phyloP scores from a whole-genome alignment of 192 early-diverging fungal genomes.

The Neocallimastix lanati region DNA sequence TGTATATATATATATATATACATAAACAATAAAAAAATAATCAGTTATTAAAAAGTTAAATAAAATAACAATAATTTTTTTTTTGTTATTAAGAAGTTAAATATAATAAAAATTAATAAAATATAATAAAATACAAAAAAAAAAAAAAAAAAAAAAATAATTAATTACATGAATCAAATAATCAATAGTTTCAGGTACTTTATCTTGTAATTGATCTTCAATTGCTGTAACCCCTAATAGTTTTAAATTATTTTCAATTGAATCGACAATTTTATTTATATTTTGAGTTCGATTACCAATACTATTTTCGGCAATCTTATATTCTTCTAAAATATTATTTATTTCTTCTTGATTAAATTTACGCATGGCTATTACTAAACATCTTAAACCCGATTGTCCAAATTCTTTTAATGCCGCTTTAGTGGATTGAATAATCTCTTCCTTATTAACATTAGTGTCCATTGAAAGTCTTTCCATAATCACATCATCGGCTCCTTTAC shows the following conservation, averaged over 20 bases:
- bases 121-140: no score
- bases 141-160: background rate
- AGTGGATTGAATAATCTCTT: conserved; percentile 40
- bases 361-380: background rate
- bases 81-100: no score
- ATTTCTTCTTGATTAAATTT: background rate
- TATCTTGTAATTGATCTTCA: conserved; percentile 36
- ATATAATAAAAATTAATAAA: no score
- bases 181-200: conserved; percentile 43
- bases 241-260: conserved; percentile 21
- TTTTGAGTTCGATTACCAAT: conserved; percentile 35
- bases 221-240: conserved; percentile 37
- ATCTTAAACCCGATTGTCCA: conserved; percentile 32
- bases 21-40: no score
- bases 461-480: conserved; percentile 61
- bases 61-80: no score
- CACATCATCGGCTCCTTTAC: conserved; percentile 88
- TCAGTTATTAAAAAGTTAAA: no score
- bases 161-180: conserved; percentile 15
- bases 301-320: background rate
- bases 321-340: background rate
- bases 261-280: conserved; percentile 17
- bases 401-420: conserved; percentile 62
- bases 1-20: no score
- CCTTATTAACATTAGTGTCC: conserved; percentile 27